These are phyloP conservation scores for Rozella allomycis DNA, from an alignment of 371 early-diverging fungal genomes.

Conservation along the genomic window DNA sequence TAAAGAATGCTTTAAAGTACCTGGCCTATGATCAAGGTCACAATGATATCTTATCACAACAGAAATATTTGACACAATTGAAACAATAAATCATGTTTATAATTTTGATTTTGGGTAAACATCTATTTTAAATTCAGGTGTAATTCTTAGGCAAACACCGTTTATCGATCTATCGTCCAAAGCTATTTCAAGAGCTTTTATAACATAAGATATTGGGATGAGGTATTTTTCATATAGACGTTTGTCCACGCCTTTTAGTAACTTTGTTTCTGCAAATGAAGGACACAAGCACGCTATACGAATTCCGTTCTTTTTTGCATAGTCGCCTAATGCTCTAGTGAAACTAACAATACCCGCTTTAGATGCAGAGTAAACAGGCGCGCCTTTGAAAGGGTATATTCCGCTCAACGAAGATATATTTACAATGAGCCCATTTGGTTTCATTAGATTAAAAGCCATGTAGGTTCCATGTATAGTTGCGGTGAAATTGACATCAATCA, in stretches of 20 bases:
- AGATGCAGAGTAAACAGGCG: conserved; percentile 53
- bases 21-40: too few species aligned
- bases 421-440: conserved; percentile 29
- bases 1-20: too few species aligned
- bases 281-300: conserved; percentile 57
- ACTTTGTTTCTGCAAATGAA: conserved; percentile 36
- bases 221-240: too few species aligned
- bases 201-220: too few species aligned
- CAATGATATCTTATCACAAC: too few species aligned
- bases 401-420: conserved; percentile 58
- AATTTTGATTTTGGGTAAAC: too few species aligned
- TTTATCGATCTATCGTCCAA: too few species aligned
- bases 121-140: too few species aligned
- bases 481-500: conserved; percentile 38
- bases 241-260: conserved; percentile 8
- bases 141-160: too few species aligned
- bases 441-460: conserved; percentile 37
- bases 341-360: conserved; percentile 50
- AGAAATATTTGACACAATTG: too few species aligned
- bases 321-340: conserved; percentile 25
- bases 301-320: conserved; percentile 22
- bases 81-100: too few species aligned
- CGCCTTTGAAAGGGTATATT: conserved; percentile 33
- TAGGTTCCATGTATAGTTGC: conserved; percentile 46
- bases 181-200: too few species aligned